Percentiles rank a stretch among this genome's conserved stretches.
These are phyloP conservation scores for Hericium rajendrae DNA, from an alignment of 768 basidiomycete genomes.

Conservation along the genomic window DNA sequence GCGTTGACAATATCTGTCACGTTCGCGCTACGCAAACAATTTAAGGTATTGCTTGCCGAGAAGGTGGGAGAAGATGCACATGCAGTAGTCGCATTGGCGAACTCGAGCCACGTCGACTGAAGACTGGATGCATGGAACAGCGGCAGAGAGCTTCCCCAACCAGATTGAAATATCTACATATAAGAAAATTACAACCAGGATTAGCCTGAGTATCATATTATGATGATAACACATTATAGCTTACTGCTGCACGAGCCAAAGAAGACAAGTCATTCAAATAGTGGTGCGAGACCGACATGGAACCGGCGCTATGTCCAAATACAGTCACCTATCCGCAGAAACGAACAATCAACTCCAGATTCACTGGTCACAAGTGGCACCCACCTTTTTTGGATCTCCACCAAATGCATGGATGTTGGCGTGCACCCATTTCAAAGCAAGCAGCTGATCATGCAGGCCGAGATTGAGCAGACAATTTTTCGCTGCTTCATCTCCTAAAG, in stretches of 20 bases:
- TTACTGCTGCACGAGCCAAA: slow-evolving; percentile 17
- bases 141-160: slow-evolving; percentile 23
- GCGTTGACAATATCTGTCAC: slow-evolving; percentile 10
- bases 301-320: slow-evolving; percentile 32
- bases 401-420: slow-evolving; percentile 22
- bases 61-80: slow-evolving; percentile 21
- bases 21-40: slow-evolving; percentile 20
- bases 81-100: slow-evolving; percentile 27
- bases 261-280: slow-evolving; percentile 19
- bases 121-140: slow-evolving; percentile 23
- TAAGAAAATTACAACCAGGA: no score
- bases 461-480: slow-evolving; percentile 31
- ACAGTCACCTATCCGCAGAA: slow-evolving; percentile 23
- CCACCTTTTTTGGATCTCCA: slow-evolving; percentile 18
- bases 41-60: slow-evolving; percentile 23
- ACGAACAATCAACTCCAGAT: background rate
- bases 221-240: background rate
- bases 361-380: background rate
- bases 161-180: slow-evolving; percentile 34
- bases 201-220: no score
- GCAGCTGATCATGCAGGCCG: slow-evolving; percentile 35
- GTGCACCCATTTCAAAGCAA: slow-evolving; percentile 21
- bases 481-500: slow-evolving; percentile 32
- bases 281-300: slow-evolving; percentile 24
- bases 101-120: slow-evolving; percentile 28